Evolutionary conservation across 768 basidiomycete species (phyloP), one percentile per base, ranked within the genome.

Genomic region (Termitomyces sp.): DNA sequence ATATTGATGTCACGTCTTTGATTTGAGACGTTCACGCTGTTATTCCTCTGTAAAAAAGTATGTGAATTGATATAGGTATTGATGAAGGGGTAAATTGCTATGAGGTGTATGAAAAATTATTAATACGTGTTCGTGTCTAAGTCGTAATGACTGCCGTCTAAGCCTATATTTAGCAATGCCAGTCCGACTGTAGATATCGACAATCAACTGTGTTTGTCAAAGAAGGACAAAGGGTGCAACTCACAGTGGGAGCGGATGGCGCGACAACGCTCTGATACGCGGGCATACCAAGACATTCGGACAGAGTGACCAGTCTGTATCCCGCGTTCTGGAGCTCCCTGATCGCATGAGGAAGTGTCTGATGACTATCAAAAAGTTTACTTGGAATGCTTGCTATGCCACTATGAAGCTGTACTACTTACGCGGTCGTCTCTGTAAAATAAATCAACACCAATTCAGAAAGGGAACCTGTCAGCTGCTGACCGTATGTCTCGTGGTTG

Each of bases 281-380:
- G 18, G 67, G 60, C 55, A 62, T 61, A 2, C 75, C 77, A 12
- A 76, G 68, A 55, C 78, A 80, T 36, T 78, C 75, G 0, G 78
- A 72, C 6, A 80, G 57, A 5, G 73, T 75, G 16, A 79, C 79
- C 14, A 80, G 65, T 18, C 59, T 66, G 67, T 80, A 79, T 3
- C 77, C 78, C 2, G 75, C 75, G 0, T 48, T 59, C 58, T 77
- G 63, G 36, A 80, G 70, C 30, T 60, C 61, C 28, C 63, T 53
- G 53, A 80, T 76, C 10, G 71, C 77, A 58, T 74, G 72, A 0
- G 77, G 76, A 45, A 79, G 61, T 14, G 75, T 69, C 36, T 72
- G 61, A 35, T 66, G 67, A 30, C 73, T 73, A 53, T 32, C 40
- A n/a, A 32, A 4, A 16, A 35, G 20, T 36, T 18, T 24, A 38